Base-by-base conservation (phyloP, 352 stramenopile species). In the Phytophthora constricta region DNA sequence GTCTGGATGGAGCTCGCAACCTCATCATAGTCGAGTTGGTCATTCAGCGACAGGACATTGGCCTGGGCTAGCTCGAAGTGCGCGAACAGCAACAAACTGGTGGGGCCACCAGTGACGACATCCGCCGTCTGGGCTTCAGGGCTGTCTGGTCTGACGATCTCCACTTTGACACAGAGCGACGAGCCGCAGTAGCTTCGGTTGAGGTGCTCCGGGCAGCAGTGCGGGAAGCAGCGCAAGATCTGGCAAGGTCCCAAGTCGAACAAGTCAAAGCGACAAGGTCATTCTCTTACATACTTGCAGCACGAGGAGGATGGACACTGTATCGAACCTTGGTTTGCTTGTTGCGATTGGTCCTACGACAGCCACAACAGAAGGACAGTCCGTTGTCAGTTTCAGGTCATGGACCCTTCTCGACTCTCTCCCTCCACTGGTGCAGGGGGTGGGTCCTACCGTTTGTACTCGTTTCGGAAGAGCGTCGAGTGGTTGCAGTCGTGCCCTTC, bases 171-270 rank as follows among this genome's bases (percentile, higher is more conserved):
- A 37, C 77, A 68, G 34, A 92, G 59, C 3, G 79, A 62, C 28
- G 84, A 72, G 23, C 84, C 84, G 61, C 84, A 92, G 65, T 92
- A 92, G 65, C 84, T 92, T 26, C 81, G 77, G 41, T 84, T 79
- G 46, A 92, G 57, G 49, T 92, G 84, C 46, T 81, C 58, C 0
- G 84, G 83, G 33, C 81, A 92, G 65, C 84, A 92, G 57, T 92
- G 81, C 19, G 84, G 81, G 58, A 92, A 92, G 69, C 80, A 91
- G 31, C 82, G 79, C 53, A 91, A 42, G 71, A 91, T 91, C 80
- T 89, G 25, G 1, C 10, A n/a, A n/a, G 4, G 25, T 13, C 13
- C 5, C 55, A 42, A 41, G 34, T 10, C 39, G 28, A 43, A 19
- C 49, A 14, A 47, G 48, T 52, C 22, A 28, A 28, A 51, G 28